These are phyloP conservation scores for Abortiporus biennis DNA, from an alignment of 1,284 basidiomycete genomes.

Conservation along the genomic window DNA sequence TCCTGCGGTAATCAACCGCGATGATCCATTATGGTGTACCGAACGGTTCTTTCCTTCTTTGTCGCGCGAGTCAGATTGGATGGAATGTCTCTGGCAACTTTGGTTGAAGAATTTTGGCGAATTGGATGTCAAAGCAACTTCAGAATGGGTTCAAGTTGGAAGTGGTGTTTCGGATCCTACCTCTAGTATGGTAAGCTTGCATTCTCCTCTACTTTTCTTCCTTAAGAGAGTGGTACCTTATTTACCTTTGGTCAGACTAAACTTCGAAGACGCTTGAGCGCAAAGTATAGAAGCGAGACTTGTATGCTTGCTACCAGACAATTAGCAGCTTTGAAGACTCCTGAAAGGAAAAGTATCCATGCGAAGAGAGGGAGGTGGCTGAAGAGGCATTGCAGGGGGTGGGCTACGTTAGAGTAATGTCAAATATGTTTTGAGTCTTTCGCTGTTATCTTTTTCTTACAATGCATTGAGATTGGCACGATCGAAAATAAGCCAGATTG, in stretches of 20 bases:
- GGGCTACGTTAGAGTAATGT: conserved; percentile 15
- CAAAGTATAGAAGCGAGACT: conserved; percentile 45
- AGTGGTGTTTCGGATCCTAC: conserved; percentile 5
- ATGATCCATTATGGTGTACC: conserved; percentile 55
- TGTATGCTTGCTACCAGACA: conserved; percentile 46
- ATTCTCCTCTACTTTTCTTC: conserved; percentile 6
- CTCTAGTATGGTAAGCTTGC: conserved; percentile 9
- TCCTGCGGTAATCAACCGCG: conserved; percentile 41
- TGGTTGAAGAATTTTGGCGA: conserved; percentile 49
- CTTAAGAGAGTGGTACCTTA: conserved; percentile 9
- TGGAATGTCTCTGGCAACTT: conserved; percentile 64
- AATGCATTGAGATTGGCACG: no score
- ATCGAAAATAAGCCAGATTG: no score
- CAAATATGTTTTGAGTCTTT: no score
- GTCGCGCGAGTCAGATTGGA: conserved; percentile 49
- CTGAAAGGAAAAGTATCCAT: conserved; percentile 15
- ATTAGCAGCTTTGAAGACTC: conserved; percentile 27
- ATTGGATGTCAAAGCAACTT: conserved; percentile 21
- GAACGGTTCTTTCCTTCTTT: conserved; percentile 46
- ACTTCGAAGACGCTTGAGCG: conserved; percentile 36
- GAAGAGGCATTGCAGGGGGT: conserved; percentile 24
- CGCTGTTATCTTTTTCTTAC: no score
- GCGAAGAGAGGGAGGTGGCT: conserved; percentile 27
- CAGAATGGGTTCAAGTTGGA: conserved; percentile 16
- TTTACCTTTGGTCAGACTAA: no score